Conservation (phyloP, 129 eudicot species). For the Pseudognaphalium luteoalbum region DNA sequence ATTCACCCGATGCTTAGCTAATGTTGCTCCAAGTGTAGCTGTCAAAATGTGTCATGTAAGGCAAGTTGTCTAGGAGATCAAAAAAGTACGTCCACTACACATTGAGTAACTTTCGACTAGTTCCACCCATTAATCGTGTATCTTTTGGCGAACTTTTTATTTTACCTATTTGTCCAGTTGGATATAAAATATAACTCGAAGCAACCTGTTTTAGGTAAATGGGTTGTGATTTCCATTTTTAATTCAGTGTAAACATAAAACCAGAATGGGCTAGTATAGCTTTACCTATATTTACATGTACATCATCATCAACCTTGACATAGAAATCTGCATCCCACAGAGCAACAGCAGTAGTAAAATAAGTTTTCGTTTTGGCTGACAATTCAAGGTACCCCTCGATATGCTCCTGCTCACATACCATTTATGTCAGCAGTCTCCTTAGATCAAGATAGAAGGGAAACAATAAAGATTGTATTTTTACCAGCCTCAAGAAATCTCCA, state of each 20-base stretch:
- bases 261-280: neutral
- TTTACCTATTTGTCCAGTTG: neutral
- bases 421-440: neutral
- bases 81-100: neutral
- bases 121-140: neutral
- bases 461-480: constrained; percentile 29
- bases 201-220: neutral
- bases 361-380: constrained; percentile 80
- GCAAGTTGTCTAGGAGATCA: neutral
- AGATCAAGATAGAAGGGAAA: neutral
- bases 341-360: constrained; percentile 78
- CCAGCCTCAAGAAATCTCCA: constrained; percentile 86
- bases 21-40: constrained; percentile 85
- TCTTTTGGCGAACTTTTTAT: neutral
- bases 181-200: neutral
- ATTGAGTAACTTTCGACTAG: neutral
- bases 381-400: constrained; percentile 91
- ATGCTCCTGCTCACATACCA: constrained; percentile 61
- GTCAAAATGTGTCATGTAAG: constrained; percentile 12
- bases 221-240: neutral
- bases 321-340: constrained; percentile 95
- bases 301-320: constrained; percentile 93
- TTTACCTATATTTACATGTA: constrained; percentile 94
- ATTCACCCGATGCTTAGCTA: constrained; percentile 64
- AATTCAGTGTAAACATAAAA: neutral